Base-by-base conservation (phyloP, 169 alveolate species). In the Cryptosporidium tyzzeri region DNA sequence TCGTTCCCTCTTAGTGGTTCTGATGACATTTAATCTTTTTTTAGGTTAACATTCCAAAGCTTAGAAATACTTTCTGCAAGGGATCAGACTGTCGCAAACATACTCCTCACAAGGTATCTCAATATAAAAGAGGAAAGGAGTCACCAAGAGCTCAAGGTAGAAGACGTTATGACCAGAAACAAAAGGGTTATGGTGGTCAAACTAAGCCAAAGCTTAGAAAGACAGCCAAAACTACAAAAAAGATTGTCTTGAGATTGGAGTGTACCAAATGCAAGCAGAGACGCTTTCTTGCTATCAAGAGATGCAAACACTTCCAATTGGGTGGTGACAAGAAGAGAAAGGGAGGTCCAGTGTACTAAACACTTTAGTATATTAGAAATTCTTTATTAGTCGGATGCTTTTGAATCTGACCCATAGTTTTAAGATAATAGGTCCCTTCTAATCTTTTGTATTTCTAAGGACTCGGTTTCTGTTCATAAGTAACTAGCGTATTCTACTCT, bases 171-270 rank as follows among this genome's bases (percentile, higher is more conserved):
- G 99, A 98, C 95, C 95, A 94, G 95, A 98, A 98, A 95, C 99
- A 98, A 95, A 96, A 96, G 51, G 99, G 99, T 84, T 98, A 96
- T 93, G 99, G 99, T 62, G 99, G 99, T 39, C 99, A 98, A 93
- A 97, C 99, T 87, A 98, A 98, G 94, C 99, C 99, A 62, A 96
- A 98, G 91, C 97, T 98, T 96, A 96, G 98, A 94, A 97, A 98
- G 96, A 98, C 98, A 95, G 99, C 99, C 29, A 98, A 98, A 96
- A 97, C 99, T 67, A 98, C 99, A 70, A 98, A 98, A 97, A 98
- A 98, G 95, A 97, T 98, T 91, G 99, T 98, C 73, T 97, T 98
- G 74, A 97, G 97, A 92, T 94, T 96, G 96, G 99, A 98, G 93
- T 98, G 99, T 96, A 94, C 99, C 50, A 95, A 94, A 85, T 98